Evolutionary conservation across 225 moss, liverwort and hornwort genomes (phyloP), one percentile per base, ranked within the genome.

Genomic region (Neckera pumila): DNA sequence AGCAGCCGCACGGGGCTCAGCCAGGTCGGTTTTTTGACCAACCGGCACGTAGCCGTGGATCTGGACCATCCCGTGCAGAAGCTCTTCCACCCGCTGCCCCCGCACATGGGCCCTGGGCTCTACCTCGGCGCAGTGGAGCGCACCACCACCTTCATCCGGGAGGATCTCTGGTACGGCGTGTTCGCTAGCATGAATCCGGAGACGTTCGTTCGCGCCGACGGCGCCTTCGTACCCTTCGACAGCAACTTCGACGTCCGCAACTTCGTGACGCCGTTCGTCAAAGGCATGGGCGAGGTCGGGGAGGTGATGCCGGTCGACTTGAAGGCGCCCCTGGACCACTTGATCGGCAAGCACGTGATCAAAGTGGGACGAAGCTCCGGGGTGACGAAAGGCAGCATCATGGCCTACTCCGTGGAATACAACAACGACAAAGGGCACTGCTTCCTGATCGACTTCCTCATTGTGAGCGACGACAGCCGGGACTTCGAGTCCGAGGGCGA

Each of bases 141-240:
- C 56, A 90, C 93, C 71, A 93, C 94, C 26, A 92, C 94, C 8
- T 94, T 92, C 90, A 90, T 94, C 43, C 87, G 93, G 14, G 94
- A 94, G 83, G 93, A 94, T 85, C 89, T 93, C 28, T 94, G 94
- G 94, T 94, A 94, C 51, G 94, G 93, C 45, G 85, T 94, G 22
- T 94, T 94, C 54, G 93, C 94, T 9, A 93, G 93, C 51, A 93
- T 84, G 92, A 94, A 94, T 65, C 93, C 94, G 6, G 94, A 93
- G 79, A 87, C 94, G 2, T 93, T 90, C 43, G 94, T 94, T 43
- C 90, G 94, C 19, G 92, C 93, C 15, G 94, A 94, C 69, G 94
- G 93, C 42, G 92, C 94, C 10, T 94, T 94, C 83, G 80, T 94
- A 70, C 94, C 94, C 14, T 94, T 94, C 53, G 91, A 93, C 63